A percentile compares a stretch with the other conserved stretches of the same genome.
Conservation (phyloP, 805 yeast genomes). For the Lachancea lanzarotensis region DNA sequence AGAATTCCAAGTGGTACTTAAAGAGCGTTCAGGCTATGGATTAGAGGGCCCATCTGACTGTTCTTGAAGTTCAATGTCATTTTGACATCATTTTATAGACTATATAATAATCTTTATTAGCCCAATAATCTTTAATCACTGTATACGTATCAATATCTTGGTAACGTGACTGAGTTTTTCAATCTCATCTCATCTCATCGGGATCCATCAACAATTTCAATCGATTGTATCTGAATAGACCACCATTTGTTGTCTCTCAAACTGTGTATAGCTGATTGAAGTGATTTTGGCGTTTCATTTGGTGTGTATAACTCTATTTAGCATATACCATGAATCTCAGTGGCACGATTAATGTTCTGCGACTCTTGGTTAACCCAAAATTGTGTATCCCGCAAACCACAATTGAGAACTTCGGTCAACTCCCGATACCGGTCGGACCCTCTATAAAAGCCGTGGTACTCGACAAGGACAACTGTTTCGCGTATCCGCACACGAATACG, state of each 20-base stretch:
- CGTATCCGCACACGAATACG: slow-evolving; percentile 69
- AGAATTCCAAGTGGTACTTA: background rate
- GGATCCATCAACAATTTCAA: background rate
- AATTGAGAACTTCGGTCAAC: slow-evolving; percentile 50
- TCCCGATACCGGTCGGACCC: slow-evolving; percentile 41
- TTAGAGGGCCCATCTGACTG: too few relatives aligned
- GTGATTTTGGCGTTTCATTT: background rate
- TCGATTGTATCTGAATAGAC: too few relatives aligned
- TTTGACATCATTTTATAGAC: too few relatives aligned
- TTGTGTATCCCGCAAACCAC: slow-evolving; percentile 60
- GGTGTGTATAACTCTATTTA: background rate
- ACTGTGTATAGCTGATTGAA: too few relatives aligned
- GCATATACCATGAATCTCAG: slow-evolving; percentile 53
- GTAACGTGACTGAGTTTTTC: background rate
- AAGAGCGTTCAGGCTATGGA: too few relatives aligned
- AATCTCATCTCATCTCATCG: background rate
- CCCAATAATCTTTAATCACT: too few relatives aligned
- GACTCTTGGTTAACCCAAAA: slow-evolving; percentile 56
- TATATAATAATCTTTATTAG: too few relatives aligned
- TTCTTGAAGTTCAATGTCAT: too few relatives aligned
- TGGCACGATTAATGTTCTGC: slow-evolving; percentile 64
- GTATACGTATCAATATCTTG: background rate
- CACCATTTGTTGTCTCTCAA: too few relatives aligned
- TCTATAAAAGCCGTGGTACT: slow-evolving; percentile 69
- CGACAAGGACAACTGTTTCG: slow-evolving; percentile 95